Percentiles rank a stretch among this genome's conserved stretches.
These are phyloP conservation scores for Botrytis aclada DNA, from an alignment of 2,329 filamentous ascomycete genomes.

Conservation along the genomic window DNA sequence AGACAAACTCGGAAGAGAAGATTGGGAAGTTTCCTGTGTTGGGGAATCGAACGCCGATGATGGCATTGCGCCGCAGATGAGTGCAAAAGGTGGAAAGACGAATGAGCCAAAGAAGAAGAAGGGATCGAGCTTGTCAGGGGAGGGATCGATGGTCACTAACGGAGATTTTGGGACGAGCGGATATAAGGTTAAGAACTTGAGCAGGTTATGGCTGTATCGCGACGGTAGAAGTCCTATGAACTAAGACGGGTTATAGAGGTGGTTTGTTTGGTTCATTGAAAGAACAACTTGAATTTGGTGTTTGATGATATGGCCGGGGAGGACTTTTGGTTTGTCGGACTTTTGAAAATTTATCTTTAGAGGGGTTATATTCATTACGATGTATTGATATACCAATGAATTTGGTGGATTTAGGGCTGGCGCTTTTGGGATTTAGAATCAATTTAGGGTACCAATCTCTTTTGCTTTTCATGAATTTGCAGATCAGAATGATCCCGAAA, in stretches of 20 bases:
- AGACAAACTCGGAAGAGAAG: constrained; percentile 12
- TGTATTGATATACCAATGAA: background rate
- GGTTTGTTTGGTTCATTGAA: background rate
- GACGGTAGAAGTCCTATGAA: constrained; percentile 52
- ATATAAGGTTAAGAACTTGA: constrained; percentile 58
- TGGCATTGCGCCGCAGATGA: constrained; percentile 42
- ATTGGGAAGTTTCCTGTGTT: constrained; percentile 5
- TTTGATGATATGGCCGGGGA: background rate
- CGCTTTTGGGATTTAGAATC: background rate
- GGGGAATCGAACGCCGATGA: constrained; percentile 39
- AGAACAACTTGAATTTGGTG: background rate
- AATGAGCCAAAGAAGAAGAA: constrained; percentile 30
- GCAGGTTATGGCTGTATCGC: constrained; percentile 60
- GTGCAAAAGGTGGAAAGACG: background rate
- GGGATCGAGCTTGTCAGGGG: background rate
- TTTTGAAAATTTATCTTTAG: background rate
- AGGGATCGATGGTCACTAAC: constrained; percentile 15
- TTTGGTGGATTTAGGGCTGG: background rate
- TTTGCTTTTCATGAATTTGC: background rate
- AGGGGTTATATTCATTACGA: background rate
- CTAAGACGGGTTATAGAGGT: constrained; percentile 24
- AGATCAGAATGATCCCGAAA: background rate
- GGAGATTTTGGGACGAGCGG: constrained; percentile 1
- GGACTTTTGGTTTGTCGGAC: background rate
- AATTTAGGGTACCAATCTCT: background rate